These are phyloP conservation scores for Populus hybrid DNA, from an alignment of 441 rosid species.

Conservation along the genomic window DNA sequence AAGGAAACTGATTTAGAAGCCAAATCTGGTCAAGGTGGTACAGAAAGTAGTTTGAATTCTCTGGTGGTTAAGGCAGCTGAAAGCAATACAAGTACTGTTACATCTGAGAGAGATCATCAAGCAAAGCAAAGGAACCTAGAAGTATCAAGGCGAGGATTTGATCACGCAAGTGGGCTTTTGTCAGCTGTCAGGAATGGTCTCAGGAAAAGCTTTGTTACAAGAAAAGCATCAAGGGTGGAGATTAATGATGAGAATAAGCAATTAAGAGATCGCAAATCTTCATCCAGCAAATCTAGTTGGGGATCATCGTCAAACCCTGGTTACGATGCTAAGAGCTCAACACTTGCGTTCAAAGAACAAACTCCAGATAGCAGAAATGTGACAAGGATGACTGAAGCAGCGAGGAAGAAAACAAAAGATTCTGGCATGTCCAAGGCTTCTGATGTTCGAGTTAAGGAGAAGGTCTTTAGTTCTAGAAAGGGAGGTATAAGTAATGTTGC, in stretches of 20 bases:
- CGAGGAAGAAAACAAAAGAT: slow-evolving; percentile 20
- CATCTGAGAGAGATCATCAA: slow-evolving; percentile 34
- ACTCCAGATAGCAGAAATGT: slow-evolving; percentile 38
- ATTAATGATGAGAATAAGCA: slow-evolving; percentile 19
- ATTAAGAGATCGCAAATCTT: slow-evolving; percentile 36
- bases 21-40: not conserved
- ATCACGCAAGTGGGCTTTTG: slow-evolving; percentile 36
- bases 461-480: slow-evolving; percentile 13
- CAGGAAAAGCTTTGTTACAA: slow-evolving; percentile 46
- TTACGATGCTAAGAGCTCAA: slow-evolving; percentile 16
- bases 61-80: slow-evolving; percentile 19
- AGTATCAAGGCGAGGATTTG: slow-evolving; percentile 34
- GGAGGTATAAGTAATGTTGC: slow-evolving; percentile 2
- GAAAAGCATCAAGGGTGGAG: slow-evolving; percentile 48
- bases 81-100: slow-evolving; percentile 34
- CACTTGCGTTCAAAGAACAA: slow-evolving; percentile 24
- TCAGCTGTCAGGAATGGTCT: slow-evolving; percentile 36
- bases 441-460: slow-evolving; percentile 20
- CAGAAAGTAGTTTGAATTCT: slow-evolving; percentile 20
- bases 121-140: slow-evolving; percentile 22
- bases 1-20: slow-evolving; percentile 21
- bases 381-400: slow-evolving; percentile 23
- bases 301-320: slow-evolving; percentile 44
- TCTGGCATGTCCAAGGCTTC: slow-evolving; percentile 24
- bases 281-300: slow-evolving; percentile 49